Base-by-base conservation (phyloP, 2,329 filamentous ascomycete species). In the Niveomyces coronatus region DNA sequence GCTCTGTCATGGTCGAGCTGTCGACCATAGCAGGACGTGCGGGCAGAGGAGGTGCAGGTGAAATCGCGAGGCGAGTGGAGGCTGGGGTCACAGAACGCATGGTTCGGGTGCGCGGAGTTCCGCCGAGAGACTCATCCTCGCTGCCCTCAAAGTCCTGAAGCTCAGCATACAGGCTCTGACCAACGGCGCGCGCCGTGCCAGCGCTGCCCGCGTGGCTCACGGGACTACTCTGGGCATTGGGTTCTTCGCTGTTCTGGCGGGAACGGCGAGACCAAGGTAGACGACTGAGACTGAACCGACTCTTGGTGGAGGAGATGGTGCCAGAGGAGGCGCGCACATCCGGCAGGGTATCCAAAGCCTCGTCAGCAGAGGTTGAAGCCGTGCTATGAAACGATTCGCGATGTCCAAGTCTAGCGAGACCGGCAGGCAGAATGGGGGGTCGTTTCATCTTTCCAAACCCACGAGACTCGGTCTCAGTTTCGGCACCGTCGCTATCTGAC, bases 101-200 rank as follows among this genome's bases (percentile, higher is more conserved):
- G 42, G 65, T 66, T 30, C 65, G 63, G 41, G 66, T 65, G 45
- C 68, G 72, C 18, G 76, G 76, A 20, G 74, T 79, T 18, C 63
- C 70, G 14, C 65, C 67, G 42, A 61, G 66, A 38, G 82, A 79
- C 44, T 82, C 80, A 43, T 85, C 83, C 45, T 85, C 84, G 48
- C 82, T 81, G 46, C 77, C 76, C 44, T 76, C 81, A 30, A 95
- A 65, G 47, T 86, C 85, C 37, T 83, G 85, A 29, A 98, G 71
- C 59, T 98, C 91, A 28, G 87, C 87, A 55, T 91, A 94, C 35
- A 98, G 67, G 52, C 83, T 96, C 64, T 94, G 85, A 13, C 76
- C 72, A 14, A 52, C 61, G 30, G 60, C 57, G 40, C 71, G 63
- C 9, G 74, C 65, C 3, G 71, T 74, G 31, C 63, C 63, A 45